Evolutionary conservation across 495 filamentous ascomycete genomes (phyloP).

Genomic region (Jackrogersella minutella): DNA sequence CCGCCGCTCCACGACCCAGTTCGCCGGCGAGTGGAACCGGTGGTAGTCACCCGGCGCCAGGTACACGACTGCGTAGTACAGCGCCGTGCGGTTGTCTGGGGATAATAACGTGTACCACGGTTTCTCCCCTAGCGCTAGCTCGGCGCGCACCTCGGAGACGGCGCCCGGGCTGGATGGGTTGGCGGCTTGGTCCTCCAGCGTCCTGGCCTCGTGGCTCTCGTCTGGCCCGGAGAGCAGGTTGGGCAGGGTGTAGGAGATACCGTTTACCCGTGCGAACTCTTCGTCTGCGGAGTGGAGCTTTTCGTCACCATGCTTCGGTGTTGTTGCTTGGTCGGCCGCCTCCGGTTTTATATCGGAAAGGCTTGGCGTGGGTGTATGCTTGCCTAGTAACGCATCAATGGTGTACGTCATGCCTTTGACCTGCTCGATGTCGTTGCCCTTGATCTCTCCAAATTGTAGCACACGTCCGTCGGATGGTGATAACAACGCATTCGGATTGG

Average conservation of each 20-base stretch:
- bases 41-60: constrained; percentile 99
- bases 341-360: constrained; percentile 43
- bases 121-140: constrained; percentile 76
- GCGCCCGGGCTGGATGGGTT: constrained; percentile 70
- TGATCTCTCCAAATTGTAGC: constrained; percentile 90
- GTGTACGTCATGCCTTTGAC: constrained; percentile 99
- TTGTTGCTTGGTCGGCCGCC: constrained; percentile 16
- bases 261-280: constrained; percentile 95
- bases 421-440: constrained; percentile 94
- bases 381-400: constrained; percentile 88
- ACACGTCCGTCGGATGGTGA: constrained; percentile 90
- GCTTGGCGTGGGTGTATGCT: constrained; percentile 58
- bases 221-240: constrained; percentile 74
- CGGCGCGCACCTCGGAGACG: constrained; percentile 82
- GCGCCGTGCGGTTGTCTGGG: constrained; percentile 65
- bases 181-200: constrained; percentile 53
- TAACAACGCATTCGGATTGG: constrained; percentile 77
- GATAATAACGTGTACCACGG: constrained; percentile 79
- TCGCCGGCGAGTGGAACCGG: constrained; percentile 92
- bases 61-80: constrained; percentile 96
- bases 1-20: constrained; percentile 91
- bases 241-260: constrained; percentile 95
- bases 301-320: constrained; percentile 55
- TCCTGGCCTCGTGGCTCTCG: constrained; percentile 58
- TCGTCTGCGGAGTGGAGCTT: constrained; percentile 78